Evolutionary conservation across 192 early-diverging fungal species (phyloP).

Genomic region (Backusella mclennaniae): DNA sequence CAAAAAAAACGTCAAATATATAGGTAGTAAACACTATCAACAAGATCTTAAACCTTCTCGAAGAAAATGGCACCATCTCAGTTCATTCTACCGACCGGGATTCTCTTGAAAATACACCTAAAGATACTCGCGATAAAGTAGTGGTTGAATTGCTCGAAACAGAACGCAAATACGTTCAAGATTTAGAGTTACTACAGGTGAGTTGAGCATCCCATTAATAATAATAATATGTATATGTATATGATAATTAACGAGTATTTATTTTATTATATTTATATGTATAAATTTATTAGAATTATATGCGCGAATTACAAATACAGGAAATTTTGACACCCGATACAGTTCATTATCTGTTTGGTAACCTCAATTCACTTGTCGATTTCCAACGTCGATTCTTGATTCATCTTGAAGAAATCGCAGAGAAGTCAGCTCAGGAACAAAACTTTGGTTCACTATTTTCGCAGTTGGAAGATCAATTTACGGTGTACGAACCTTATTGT

Average conservation of each 20-base stretch:
- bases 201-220: neutral
- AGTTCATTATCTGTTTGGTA: constrained; percentile 84
- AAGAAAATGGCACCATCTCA: constrained; percentile 58
- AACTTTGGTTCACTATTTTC: constrained; percentile 85
- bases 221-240: neutral
- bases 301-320: constrained; percentile 64
- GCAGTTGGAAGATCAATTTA: constrained; percentile 76
- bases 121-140: constrained; percentile 85
- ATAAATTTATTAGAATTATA: constrained; percentile 58
- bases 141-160: constrained; percentile 91
- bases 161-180: constrained; percentile 88
- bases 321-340: constrained; percentile 80
- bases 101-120: constrained; percentile 59
- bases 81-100: constrained; percentile 34
- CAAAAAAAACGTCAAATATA: neutral
- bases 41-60: constrained; percentile 74
- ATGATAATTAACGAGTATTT: neutral
- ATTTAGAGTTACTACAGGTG: constrained; percentile 79
- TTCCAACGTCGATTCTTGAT: constrained; percentile 95
- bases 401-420: constrained; percentile 78
- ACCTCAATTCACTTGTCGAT: constrained; percentile 89
- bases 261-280: neutral
- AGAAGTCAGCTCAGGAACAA: constrained; percentile 75
- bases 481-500: constrained; percentile 92
- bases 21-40: constrained; percentile 84